phyloP scores from a whole-genome alignment of 176 grass and related monocot species.

The Ampelocalamus luodianensis region DNA sequence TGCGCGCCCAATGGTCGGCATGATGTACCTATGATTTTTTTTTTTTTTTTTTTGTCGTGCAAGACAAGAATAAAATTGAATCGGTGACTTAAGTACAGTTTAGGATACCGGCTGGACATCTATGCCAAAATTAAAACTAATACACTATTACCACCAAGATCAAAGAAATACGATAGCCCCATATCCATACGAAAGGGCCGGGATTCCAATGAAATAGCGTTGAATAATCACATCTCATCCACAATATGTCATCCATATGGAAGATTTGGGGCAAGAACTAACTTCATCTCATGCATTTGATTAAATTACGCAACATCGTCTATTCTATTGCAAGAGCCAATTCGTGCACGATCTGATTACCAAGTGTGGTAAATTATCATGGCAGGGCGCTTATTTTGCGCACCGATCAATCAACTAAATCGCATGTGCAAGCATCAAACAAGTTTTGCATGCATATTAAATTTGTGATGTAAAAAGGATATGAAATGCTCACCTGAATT shows the following conservation, averaged over 20 bases:
- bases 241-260: not conserved
- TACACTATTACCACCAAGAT: not conserved
- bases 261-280: not conserved
- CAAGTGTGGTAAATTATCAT: no score
- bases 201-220: not conserved
- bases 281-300: not conserved
- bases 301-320: not conserved
- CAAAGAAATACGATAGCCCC: not conserved
- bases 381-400: not conserved
- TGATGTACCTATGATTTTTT: not conserved
- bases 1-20: not conserved
- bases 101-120: not conserved
- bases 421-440: not conserved
- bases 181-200: not conserved
- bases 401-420: not conserved
- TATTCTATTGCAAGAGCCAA: not conserved
- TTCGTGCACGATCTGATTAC: not conserved
- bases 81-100: not conserved
- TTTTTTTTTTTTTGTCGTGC: not conserved
- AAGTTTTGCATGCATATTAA: not conserved
- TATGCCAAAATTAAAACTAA: not conserved
- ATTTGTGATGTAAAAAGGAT: not conserved
- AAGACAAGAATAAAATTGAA: not conserved
- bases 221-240: not conserved
- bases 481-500: conserved; percentile 22